Base-by-base conservation (phyloP, 805 yeast species). In the Ogataea methanolica region DNA sequence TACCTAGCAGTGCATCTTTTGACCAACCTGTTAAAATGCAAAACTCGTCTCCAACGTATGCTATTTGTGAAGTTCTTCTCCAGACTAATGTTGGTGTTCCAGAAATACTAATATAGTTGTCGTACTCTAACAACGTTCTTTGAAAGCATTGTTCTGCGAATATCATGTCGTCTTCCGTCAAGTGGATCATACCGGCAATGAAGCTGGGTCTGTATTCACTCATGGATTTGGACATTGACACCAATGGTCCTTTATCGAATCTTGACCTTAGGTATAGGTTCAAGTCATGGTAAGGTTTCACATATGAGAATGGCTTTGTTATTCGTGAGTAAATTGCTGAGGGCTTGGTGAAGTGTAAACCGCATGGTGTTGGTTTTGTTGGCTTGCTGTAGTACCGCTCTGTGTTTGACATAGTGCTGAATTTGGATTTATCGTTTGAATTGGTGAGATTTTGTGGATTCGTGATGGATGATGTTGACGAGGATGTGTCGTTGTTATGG, bases 71-170 rank as follows among this genome's bases (percentile, higher is more conserved):
- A 1, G 97, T 90, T 45, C 98, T 75, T 55, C 99, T 73, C 98
- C 98, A 92, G 4, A 90, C 92, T 21, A 92, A 78, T 0, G 97
- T 90, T 2, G 98, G 98, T 0, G 97, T 92, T 0, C 97, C 97
- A 33, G 89, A 81, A 19, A 86, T 81, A 21, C 82, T 75, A 36
- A 94, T 85, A 62, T 88, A 87, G 63, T 84, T 86, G 50, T 89
- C 91, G 63, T 90, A 92, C 51, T 95, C 96, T 39, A 92, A 69
- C 35, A 92, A 70, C 0, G 98, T 90, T 40, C 99, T 72, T 66
- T 92, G 98, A 69, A 91, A 92, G 57, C 96, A 88, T 69, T 92
- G 96, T 62, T 92, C 99, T 85, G 94, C 89, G 61, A 92, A 92
- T 3, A 92, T 86, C 66, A 91, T 73, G 64, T 92, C 99, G 38